Conservation (phyloP, 83 land plant genomes). For the Diphasiastrum complanatum region DNA sequence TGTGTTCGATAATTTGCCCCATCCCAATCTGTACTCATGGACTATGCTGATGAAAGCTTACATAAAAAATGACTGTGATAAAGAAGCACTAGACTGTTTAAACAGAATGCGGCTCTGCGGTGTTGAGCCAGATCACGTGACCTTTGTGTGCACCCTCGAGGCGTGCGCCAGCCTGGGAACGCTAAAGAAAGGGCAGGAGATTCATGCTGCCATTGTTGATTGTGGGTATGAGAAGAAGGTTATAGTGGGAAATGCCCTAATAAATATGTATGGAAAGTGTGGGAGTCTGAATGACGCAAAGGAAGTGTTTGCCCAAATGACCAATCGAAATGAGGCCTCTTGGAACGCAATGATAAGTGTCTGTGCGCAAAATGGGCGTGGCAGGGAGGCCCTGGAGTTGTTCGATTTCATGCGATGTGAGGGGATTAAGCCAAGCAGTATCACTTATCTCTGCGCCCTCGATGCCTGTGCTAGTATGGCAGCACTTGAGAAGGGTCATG, state of each 20-base stretch:
- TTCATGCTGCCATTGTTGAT: slow-evolving; percentile 3
- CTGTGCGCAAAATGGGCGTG: background rate
- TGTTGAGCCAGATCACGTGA: slow-evolving; percentile 1
- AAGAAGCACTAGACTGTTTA: background rate
- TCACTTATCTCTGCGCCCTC: slow-evolving; percentile 1
- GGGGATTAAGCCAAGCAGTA: slow-evolving; percentile 2
- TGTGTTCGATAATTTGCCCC: background rate
- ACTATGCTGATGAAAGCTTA: slow-evolving; percentile 1
- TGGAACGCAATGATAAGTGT: slow-evolving; percentile 15
- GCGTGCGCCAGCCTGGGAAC: background rate
- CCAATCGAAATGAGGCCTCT: background rate
- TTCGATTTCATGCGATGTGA: slow-evolving; percentile 9
- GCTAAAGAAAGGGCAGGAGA: background rate
- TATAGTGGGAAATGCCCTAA: slow-evolving; percentile 2
- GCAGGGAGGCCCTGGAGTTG: background rate
- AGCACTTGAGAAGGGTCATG: background rate
- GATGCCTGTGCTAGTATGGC: background rate
- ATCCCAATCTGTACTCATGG: slow-evolving; percentile 5
- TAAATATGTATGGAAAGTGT: slow-evolving; percentile 1
- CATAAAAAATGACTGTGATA: background rate
- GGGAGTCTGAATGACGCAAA: too few relatives aligned
- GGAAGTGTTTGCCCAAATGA: background rate
- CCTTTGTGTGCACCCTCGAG: slow-evolving; percentile 1
- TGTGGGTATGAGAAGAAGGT: background rate
- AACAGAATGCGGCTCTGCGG: background rate